Evolutionary conservation across 2,329 filamentous ascomycete genomes (phyloP).

Genomic region (Elsinoe batatas): DNA sequence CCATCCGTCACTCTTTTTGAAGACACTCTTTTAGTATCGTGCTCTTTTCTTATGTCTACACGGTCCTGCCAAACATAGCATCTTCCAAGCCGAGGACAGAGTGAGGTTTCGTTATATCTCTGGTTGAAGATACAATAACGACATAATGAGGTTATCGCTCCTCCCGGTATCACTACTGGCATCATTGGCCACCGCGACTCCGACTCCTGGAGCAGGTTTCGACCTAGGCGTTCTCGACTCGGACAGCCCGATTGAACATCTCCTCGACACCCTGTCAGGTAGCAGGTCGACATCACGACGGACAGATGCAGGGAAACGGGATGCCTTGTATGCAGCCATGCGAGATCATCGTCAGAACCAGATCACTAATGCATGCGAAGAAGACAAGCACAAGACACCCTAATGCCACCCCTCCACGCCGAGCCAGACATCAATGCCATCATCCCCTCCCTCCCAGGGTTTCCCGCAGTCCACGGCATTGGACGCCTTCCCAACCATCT

Average conservation of each 20-base stretch:
- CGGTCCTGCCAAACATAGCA: not conserved
- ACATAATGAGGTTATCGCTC: not conserved
- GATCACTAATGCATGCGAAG: not conserved
- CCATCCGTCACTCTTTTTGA: not conserved
- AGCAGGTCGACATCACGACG: not conserved
- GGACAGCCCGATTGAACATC: not conserved
- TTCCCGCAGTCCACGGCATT: not conserved
- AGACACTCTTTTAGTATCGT: not conserved
- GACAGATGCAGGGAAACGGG: not conserved
- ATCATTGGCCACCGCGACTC: not conserved
- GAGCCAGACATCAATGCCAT: not conserved
- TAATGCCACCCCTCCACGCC: not conserved
- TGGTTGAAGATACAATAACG: not conserved
- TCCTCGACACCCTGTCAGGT: not conserved
- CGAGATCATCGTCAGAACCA: not conserved
- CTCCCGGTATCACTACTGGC: conserved; percentile 1
- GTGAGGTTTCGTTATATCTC: too few relatives aligned
- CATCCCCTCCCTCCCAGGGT: not conserved
- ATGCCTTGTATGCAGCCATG: not conserved
- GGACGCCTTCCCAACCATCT: not conserved
- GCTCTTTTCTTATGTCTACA: not conserved
- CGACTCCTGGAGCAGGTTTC: not conserved
- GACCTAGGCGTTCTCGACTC: conserved; percentile 1
- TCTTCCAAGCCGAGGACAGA: not conserved
- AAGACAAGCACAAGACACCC: not conserved